Evolutionary conservation across 805 yeast genomes (phyloP), one percentile per base, ranked within the genome.

Genomic region (Barnettozyma wickerhamii): DNA sequence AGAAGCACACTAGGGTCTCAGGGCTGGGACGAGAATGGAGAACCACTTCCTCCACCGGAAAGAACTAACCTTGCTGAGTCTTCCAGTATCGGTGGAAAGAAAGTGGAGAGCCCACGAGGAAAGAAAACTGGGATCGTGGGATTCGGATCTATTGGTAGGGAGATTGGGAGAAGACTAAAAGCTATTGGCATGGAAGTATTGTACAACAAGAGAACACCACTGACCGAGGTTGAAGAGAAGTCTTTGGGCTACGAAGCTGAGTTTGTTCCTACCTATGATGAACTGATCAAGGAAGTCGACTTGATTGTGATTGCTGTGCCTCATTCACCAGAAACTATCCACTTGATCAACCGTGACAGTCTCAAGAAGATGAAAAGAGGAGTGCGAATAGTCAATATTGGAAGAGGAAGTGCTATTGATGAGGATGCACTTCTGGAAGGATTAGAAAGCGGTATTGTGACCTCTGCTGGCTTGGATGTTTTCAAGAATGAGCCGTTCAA

Each of bases 401-500:
- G 95, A 2, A 67, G 95, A 46, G 95, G 95, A 2, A 51, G 72
- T 5, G 73, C 83, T 26, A 70, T 85, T 43, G 77, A 84, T 49
- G 88, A 81, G 50, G 68, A 73, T n/a, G 89, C 77, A 3, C 59
- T 84, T 34, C 65, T 83, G 12, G 68, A 64, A 6, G 90, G 81
- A 0, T 65, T 85, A 41, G 68, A 78, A 41, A 50, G 69, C 7
- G 87, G 86, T 0, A 74, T 79, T 40, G 68, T 85, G 3, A 60
- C 71, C 10, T 75, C 80, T 54, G 86, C 80, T 9, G 93, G 91
- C 0, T 56, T 83, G 27, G 95, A 85, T 51, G 95, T 85, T 5
- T 83, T 65, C 58, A 79, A 74, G 45, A 58, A 74, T 19, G 95
- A 85, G 59, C 87, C 87, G 13, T 37, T 29, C 7, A 38, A 52